Evolutionary conservation across 2,329 filamentous ascomycete genomes (phyloP), one percentile per base, ranked within the genome.

Genomic region (Botrytis aclada): DNA sequence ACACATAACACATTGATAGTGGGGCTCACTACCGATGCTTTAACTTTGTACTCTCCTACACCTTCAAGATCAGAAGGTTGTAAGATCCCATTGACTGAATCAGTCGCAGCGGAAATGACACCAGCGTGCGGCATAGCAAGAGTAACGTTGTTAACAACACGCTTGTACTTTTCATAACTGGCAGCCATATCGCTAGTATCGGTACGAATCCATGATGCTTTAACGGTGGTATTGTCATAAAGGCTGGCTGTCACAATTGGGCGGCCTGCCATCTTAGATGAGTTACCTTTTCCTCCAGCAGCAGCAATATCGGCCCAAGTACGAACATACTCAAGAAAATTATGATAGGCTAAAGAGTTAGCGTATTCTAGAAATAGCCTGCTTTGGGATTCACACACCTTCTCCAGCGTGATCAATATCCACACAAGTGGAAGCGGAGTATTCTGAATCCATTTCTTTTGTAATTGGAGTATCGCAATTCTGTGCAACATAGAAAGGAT

Each of bases 81-180:
- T 14, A 93, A 81, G 43, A 96, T 93, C 0, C 82, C 80, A 77
- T 95, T 95, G 14, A 82, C 80, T 0, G 84, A 81, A 76, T 91
- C 84, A 14, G 84, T 86, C 0, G 91, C 89, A 0, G 93, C 92
- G 20, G 84, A 81, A 47, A 92, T 89, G 0, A 96, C 85, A 0
- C 90, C 84, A 61, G 83, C 89, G 77, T 96, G 93, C 0, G 93
- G 93, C 86, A 95, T 91, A 0, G 92, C 92, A 76, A 95, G 85
- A 0, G 91, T 92, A 39, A 94, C 88, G 75, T 95, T 94, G 79
- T 94, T 93, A 77, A 95, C 83, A 54, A 92, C 85, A 39, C 92
- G 85, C 0, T 83, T 82, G 70, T 88, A 80, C 18, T 84, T 79
- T 7, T 84, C 79, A 6, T 86, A 90, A 0, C 84, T 82, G 5